Evolutionary conservation across 768 basidiomycete species (phyloP).

Genomic region (Cytidiella melzeri): DNA sequence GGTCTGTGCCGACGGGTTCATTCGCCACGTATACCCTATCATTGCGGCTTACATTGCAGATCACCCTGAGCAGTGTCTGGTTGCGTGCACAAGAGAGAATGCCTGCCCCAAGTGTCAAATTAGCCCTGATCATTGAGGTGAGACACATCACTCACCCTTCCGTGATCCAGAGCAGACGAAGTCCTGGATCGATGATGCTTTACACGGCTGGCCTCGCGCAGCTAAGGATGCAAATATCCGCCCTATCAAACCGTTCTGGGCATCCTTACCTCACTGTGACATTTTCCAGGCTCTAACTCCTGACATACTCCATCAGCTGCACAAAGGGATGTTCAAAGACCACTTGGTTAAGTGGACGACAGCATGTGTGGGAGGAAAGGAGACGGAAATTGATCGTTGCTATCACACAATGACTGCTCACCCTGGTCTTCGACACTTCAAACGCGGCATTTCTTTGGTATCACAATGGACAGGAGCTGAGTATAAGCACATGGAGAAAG

Average conservation of each 20-base stretch:
- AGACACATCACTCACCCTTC: slow-evolving; percentile 3
- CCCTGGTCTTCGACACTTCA: slow-evolving; percentile 33
- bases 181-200: neutral
- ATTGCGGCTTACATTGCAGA: slow-evolving; percentile 21
- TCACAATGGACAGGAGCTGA: slow-evolving; percentile 41
- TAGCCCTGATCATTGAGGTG: slow-evolving; percentile 9
- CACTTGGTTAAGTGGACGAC: slow-evolving; percentile 30
- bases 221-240: too few species aligned
- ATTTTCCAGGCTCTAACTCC: slow-evolving; percentile 35
- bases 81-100: slow-evolving; percentile 13
- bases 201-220: too few species aligned
- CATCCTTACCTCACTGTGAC: slow-evolving; percentile 31
- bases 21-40: slow-evolving; percentile 18
- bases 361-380: slow-evolving; percentile 5
- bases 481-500: slow-evolving; percentile 28
- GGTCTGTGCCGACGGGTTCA: slow-evolving; percentile 17
- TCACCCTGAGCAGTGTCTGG: slow-evolving; percentile 25
- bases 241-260: slow-evolving; percentile 34
- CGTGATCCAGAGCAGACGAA: slow-evolving; percentile 4
- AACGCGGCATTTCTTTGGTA: slow-evolving; percentile 34
- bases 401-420: slow-evolving; percentile 26
- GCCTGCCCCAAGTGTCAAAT: slow-evolving; percentile 20
- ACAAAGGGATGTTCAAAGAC: slow-evolving; percentile 43
- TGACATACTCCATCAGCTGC: slow-evolving; percentile 41
- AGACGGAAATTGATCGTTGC: slow-evolving; percentile 32